A percentile compares a stretch with the other conserved stretches of the same genome.
Evolutionary conservation across 2,329 filamentous ascomycete species (phyloP).

Genomic region (Chaetomiaceae sp.): DNA sequence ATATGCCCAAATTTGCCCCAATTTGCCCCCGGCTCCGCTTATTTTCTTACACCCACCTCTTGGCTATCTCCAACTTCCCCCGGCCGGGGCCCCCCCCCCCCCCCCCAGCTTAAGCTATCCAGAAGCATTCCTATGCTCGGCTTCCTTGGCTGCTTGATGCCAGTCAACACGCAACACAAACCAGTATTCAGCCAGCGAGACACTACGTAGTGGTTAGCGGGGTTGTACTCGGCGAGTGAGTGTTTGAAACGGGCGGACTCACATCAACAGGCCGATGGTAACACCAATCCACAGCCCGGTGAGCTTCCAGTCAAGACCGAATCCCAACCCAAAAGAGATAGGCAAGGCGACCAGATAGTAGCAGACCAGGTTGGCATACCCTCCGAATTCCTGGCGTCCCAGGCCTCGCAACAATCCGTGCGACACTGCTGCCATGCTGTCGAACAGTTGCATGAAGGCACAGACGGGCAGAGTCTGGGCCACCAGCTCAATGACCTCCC

Average conservation of each 20-base stretch:
- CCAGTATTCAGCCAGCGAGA: conserved; percentile 49
- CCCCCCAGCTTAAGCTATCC: conserved; percentile 18
- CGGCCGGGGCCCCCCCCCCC: not conserved
- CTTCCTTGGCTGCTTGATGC: conserved; percentile 50
- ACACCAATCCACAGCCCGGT: conserved; percentile 78
- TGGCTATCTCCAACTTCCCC: too few species aligned
- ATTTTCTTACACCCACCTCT: too few species aligned
- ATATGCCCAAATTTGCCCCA: too few species aligned
- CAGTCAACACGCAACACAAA: conserved; percentile 52
- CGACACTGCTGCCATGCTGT: conserved; percentile 72
- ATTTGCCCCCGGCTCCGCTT: too few species aligned
- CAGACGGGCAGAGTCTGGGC: conserved; percentile 71
- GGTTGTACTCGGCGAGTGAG: not conserved
- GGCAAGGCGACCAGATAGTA: conserved; percentile 88
- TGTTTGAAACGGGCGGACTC: conserved; percentile 31
- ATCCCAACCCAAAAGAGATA: conserved; percentile 72
- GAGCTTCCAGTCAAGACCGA: conserved; percentile 72
- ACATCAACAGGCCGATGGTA: conserved; percentile 64
- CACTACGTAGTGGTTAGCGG: conserved; percentile 35
- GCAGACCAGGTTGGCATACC: conserved; percentile 78
- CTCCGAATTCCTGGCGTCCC: conserved; percentile 83
- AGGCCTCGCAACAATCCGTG: conserved; percentile 84
- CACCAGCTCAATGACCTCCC: conserved; percentile 64
- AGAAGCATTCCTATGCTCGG: conserved; percentile 44
- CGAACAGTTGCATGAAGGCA: conserved; percentile 85